phyloP scores from a whole-genome alignment of 257 asterid species.

The Ophiorrhiza pumila region DNA sequence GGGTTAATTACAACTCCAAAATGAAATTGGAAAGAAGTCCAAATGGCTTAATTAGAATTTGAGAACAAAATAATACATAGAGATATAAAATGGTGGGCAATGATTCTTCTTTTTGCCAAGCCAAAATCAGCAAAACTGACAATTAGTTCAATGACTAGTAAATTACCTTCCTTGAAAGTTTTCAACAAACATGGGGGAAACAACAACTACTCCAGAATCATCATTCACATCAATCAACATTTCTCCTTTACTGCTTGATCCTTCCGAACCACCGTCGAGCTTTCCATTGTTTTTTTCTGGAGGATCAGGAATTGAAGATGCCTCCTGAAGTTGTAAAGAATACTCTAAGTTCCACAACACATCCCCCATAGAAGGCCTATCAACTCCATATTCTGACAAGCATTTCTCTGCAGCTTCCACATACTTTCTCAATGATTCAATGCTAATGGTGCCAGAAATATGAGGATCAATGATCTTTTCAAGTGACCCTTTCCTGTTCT shows the following conservation, averaged over 20 bases:
- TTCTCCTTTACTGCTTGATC: constrained; percentile 24
- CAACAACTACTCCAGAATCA: constrained; percentile 73
- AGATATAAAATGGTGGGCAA: not conserved
- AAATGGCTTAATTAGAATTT: not conserved
- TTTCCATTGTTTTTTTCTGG: constrained; percentile 11
- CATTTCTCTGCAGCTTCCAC: constrained; percentile 90
- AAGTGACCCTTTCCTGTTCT: constrained; percentile 52
- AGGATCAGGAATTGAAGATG: constrained; percentile 18
- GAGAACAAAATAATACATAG: not conserved
- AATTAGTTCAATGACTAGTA: not conserved
- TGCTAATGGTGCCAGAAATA: constrained; percentile 33
- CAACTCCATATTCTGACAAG: constrained; percentile 80
- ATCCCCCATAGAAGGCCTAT: constrained; percentile 90
- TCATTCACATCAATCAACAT: constrained; percentile 47
- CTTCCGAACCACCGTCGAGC: constrained; percentile 8
- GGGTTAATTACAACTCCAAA: too few relatives aligned
- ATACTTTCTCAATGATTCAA: constrained; percentile 58
- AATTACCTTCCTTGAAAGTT: constrained; percentile 54
- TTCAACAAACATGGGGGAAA: constrained; percentile 64
- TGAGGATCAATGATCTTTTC: constrained; percentile 51
- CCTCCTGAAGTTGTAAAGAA: constrained; percentile 74
- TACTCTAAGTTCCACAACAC: constrained; percentile 78
- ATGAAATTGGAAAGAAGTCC: not conserved
- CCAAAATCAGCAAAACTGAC: not conserved
- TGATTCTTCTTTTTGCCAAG: not conserved